phyloP scores from a whole-genome alignment of 106 monocot species.

The Allium sativum region DNA sequence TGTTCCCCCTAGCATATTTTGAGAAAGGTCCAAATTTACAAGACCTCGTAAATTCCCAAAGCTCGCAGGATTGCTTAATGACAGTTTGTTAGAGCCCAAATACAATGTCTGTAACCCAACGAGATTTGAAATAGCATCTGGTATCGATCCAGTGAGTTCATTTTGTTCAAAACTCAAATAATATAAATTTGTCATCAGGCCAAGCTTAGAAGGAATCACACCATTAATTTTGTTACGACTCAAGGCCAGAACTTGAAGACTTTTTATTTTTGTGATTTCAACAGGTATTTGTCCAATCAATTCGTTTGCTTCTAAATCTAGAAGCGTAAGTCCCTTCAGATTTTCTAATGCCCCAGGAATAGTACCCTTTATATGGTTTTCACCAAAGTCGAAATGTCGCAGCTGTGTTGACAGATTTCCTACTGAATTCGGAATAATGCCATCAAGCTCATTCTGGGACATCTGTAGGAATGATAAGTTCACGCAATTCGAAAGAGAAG shows the following conservation, averaged over 20 bases:
- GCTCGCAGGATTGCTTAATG: constrained; percentile 7
- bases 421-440: background rate
- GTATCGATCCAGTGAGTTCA: constrained; percentile 5
- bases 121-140: constrained; percentile 1
- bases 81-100: background rate
- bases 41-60: constrained; percentile 1
- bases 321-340: background rate
- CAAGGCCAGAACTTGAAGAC: background rate
- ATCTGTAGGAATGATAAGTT: background rate
- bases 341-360: constrained; percentile 7
- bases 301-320: background rate
- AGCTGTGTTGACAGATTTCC: constrained; percentile 9
- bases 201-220: constrained; percentile 7
- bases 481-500: background rate
- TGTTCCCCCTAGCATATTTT: constrained; percentile 5
- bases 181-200: constrained; percentile 1
- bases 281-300: constrained; percentile 6
- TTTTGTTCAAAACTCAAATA: background rate
- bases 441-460: background rate
- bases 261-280: background rate
- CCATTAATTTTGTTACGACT: background rate
- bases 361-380: constrained; percentile 5
- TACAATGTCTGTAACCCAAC: background rate
- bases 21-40: constrained; percentile 1
- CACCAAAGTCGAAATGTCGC: background rate